Evolutionary conservation across 2,329 filamentous ascomycete genomes (phyloP), one percentile per base, ranked within the genome.

Genomic region (Knoxdaviesia proteae): DNA sequence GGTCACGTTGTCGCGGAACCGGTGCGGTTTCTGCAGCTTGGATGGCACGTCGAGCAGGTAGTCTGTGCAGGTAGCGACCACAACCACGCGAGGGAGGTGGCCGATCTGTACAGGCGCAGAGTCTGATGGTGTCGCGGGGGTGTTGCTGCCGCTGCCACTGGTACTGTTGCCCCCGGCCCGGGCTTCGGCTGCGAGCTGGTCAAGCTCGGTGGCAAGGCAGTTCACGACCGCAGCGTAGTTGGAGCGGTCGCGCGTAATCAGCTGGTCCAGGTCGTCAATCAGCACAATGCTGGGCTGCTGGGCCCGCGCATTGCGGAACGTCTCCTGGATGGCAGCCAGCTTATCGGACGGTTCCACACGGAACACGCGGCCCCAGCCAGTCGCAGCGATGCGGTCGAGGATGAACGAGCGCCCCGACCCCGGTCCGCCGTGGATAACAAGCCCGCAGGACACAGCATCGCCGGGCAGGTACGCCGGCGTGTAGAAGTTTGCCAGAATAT

Each of bases 401-500:
- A 94, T 63, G 48, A 80, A 68, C 0, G 75, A 80, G 61, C 94
- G 94, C 30, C 88, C 88, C 0, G 83, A 92, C 7, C 88, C 87
- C 47, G 74, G 73, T 11, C 82, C 77, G 9, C 88, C 88, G 54
- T 92, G 78, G 5, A 94, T 64, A 30, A 90, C 67, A 34, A 90
- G 68, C 0, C 74, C 75, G 42, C 70, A 67, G 1, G 69, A 61
- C 49, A 52, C 57, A 32, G 52, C 49, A 48, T 60, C 52, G 44
- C 51, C 45, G 44, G 52, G 46, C 38, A 53, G 41, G 45, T 51
- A 50, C 35, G 56, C 57, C 1, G 51, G 52, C 1, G 56, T 53
- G 39, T 64, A 65, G 49, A 80, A 79, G 45, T 65, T 63, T 30
- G 57, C 54, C 30, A 93, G 65, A 41, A 77, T 74, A 35, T 64